Conservation (phyloP, 805 yeast genomes). For the Wickerhamiella spandovensis region DNA sequence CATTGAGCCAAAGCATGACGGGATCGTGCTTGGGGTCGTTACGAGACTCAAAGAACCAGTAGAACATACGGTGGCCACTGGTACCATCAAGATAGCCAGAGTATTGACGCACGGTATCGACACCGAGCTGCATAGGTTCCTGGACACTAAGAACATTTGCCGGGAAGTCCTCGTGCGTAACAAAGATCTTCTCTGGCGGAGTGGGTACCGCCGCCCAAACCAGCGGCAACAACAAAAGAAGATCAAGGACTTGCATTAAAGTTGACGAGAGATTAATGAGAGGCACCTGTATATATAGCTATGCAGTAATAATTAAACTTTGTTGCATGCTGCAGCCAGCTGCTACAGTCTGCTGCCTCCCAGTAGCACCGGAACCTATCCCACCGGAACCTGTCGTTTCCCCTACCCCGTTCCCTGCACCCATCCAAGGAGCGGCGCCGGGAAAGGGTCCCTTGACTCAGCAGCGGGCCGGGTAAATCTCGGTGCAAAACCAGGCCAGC, state of each 20-base stretch:
- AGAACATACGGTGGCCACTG: conserved; percentile 32
- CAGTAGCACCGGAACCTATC: no score
- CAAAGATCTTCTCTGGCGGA: neutral
- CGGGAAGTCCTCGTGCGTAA: conserved; percentile 9
- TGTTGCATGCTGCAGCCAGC: neutral
- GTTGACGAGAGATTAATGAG: neutral
- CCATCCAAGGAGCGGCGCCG: no score
- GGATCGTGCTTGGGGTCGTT: conserved; percentile 81
- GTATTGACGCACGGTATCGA: conserved; percentile 53
- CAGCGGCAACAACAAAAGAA: neutral
- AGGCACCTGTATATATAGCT: neutral
- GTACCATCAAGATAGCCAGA: conserved; percentile 68
- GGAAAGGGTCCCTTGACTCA: no score
- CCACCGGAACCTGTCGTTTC: no score
- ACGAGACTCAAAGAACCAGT: conserved; percentile 88
- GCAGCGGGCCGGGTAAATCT: neutral
- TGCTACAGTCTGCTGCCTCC: neutral
- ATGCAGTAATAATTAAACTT: neutral
- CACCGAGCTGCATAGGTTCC: conserved; percentile 10
- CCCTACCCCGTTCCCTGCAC: no score
- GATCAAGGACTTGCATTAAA: neutral
- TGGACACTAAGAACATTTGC: conserved; percentile 8
- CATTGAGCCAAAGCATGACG: conserved; percentile 80
- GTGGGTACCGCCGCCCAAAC: neutral
- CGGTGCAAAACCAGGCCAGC: neutral